Conservation (phyloP, 345 rosid species). For the Populus euphratica region DNA sequence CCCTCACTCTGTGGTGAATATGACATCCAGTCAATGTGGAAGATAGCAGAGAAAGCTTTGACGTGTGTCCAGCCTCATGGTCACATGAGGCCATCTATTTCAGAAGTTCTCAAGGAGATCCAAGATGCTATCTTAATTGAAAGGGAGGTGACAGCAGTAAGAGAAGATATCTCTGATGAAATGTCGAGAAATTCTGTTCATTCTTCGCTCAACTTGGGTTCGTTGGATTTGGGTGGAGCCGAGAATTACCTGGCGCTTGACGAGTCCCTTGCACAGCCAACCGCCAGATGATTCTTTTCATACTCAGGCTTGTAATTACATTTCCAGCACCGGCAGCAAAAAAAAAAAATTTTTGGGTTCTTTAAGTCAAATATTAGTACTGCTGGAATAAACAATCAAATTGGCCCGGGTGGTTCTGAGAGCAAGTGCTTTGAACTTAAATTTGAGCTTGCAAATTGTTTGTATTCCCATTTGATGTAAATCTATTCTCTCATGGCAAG, state of each 20-base stretch:
- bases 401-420: not conserved
- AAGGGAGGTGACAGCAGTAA: slow-evolving; percentile 44
- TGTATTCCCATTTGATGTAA: not conserved
- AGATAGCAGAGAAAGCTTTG: slow-evolving; percentile 91
- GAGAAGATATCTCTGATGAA: slow-evolving; percentile 74
- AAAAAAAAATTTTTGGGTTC: not conserved
- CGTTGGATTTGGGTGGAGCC: slow-evolving; percentile 46
- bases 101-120: slow-evolving; percentile 90
- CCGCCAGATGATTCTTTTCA: slow-evolving; percentile 50
- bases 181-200: slow-evolving; percentile 63
- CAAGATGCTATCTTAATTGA: slow-evolving; percentile 87
- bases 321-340: not conserved
- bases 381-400: not conserved
- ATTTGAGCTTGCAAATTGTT: not conserved
- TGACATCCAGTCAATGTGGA: slow-evolving; percentile 97
- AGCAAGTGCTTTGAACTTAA: slow-evolving; percentile 1
- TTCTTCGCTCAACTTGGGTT: slow-evolving; percentile 59
- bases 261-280: slow-evolving; percentile 59
- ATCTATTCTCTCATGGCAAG: not conserved
- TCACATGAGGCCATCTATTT: slow-evolving; percentile 83
- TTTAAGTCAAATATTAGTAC: not conserved
- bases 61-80: slow-evolving; percentile 92
- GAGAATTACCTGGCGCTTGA: slow-evolving; percentile 57
- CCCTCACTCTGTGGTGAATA: slow-evolving; percentile 58
- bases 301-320: slow-evolving; percentile 18